Percentiles rank a stretch among this genome's conserved stretches.
These are phyloP conservation scores for Claviceps spartinae DNA, from an alignment of 2,329 filamentous ascomycete species.

Conservation along the genomic window DNA sequence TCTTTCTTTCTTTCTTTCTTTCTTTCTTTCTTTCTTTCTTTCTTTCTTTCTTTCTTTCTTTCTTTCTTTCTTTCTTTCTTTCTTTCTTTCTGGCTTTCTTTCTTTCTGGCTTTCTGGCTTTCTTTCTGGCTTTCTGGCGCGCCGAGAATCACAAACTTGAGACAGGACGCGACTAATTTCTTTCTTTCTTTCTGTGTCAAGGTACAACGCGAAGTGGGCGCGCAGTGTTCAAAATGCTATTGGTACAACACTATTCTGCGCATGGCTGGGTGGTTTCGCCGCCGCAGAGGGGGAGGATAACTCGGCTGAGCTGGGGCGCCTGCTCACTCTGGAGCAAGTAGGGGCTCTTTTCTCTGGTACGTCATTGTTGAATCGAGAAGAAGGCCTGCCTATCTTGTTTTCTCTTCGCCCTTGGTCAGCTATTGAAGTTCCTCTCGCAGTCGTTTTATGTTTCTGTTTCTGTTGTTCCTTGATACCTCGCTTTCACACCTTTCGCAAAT, in stretches of 20 bases:
- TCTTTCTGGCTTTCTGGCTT: too few species aligned
- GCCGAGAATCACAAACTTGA: neutral
- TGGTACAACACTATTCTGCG: conserved; percentile 41
- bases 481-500: neutral
- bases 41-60: too few species aligned
- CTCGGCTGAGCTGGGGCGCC: conserved; percentile 43
- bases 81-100: too few species aligned
- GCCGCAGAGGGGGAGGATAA: conserved; percentile 18
- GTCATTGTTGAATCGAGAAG: conserved; percentile 6
- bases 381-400: too few species aligned
- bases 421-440: neutral
- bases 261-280: conserved; percentile 67
- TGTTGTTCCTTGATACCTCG: neutral
- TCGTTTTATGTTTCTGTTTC: neutral
- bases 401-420: neutral
- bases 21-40: too few species aligned
- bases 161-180: neutral
- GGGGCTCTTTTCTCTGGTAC: conserved; percentile 62
- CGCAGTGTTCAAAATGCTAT: conserved; percentile 70
- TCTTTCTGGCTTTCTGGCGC: neutral
- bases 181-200: conserved; percentile 13
- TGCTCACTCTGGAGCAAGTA: conserved; percentile 80
- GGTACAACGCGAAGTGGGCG: conserved; percentile 75
- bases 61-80: too few species aligned
- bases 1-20: too few species aligned